These are phyloP conservation scores for Tillandsia leiboldiana DNA, from an alignment of 176 grass and related monocot species.

Conservation along the genomic window DNA sequence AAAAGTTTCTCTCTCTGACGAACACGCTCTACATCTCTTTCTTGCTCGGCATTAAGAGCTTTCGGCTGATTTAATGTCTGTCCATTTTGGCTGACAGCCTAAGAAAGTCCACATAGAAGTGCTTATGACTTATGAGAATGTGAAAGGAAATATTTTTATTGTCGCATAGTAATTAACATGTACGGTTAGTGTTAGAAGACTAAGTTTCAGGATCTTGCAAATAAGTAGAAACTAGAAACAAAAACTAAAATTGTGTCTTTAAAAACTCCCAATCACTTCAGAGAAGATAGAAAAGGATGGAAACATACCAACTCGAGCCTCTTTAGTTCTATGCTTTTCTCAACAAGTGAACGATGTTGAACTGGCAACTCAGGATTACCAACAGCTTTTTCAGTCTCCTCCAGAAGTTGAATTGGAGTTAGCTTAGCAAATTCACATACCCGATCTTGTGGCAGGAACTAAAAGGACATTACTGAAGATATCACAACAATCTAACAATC, in stretches of 20 bases:
- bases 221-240: conserved; percentile 5
- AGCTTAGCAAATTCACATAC: conserved; percentile 91
- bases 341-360: conserved; percentile 58
- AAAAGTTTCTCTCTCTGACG: conserved; percentile 64
- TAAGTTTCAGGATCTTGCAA: neutral
- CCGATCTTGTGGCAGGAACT: conserved; percentile 91
- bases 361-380: conserved; percentile 70
- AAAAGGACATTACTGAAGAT: conserved; percentile 17
- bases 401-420: conserved; percentile 69
- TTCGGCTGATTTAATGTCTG: conserved; percentile 72
- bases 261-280: conserved; percentile 7
- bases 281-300: neutral
- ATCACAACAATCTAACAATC: neutral
- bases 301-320: conserved; percentile 67
- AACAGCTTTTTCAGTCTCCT: conserved; percentile 96
- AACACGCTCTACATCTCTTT: conserved; percentile 86
- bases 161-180: neutral
- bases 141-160: neutral
- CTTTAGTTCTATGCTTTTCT: conserved; percentile 55
- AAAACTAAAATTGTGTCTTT: neutral
- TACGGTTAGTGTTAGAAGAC: conserved; percentile 9
- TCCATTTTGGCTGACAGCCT: conserved; percentile 71
- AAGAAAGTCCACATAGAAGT: conserved; percentile 8
- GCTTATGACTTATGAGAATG: neutral
- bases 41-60: conserved; percentile 70